Percentiles rank a stretch among this genome's conserved stretches.
Evolutionary conservation across 2,329 filamentous ascomycete genomes (phyloP).

Genomic region (Amesomyces nigricolor): DNA sequence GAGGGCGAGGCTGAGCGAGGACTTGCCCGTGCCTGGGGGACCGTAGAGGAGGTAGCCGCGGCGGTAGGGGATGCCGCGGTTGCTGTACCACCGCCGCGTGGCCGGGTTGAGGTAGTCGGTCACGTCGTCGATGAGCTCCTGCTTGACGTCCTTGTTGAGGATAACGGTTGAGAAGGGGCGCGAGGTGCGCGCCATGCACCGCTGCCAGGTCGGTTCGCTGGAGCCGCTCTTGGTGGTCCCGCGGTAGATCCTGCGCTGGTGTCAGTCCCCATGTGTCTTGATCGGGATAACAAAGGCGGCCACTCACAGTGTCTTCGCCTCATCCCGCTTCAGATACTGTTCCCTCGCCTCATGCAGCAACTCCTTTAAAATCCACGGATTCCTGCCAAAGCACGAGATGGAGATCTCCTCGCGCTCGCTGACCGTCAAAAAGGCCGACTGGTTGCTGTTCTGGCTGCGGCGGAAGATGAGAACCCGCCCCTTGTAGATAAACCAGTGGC

Average conservation of each 20-base stretch:
- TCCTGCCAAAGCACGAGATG: conserved; percentile 56
- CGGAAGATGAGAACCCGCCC: conserved; percentile 53
- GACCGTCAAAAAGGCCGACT: conserved; percentile 35
- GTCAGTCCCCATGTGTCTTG: too few relatives aligned
- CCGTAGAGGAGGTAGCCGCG: conserved; percentile 79
- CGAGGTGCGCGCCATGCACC: conserved; percentile 55
- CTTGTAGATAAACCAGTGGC: conserved; percentile 64
- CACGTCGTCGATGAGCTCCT: conserved; percentile 54
- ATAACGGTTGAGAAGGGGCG: conserved; percentile 62
- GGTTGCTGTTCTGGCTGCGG: conserved; percentile 44
- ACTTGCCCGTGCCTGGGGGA: conserved; percentile 75
- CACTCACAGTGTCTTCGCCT: conserved; percentile 49
- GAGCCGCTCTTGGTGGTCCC: conserved; percentile 41
- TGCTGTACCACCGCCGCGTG: conserved; percentile 72
- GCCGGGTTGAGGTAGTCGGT: conserved; percentile 57
- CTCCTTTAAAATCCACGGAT: conserved; percentile 56
- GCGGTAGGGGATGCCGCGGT: conserved; percentile 78
- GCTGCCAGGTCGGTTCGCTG: conserved; percentile 50
- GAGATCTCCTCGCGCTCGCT: conserved; percentile 54
- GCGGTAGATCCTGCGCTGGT: conserved; percentile 46
- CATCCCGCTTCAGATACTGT: conserved; percentile 51
- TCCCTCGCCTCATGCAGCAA: conserved; percentile 54
- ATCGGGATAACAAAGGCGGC: too few relatives aligned
- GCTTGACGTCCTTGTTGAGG: conserved; percentile 55
- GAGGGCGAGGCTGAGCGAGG: conserved; percentile 63